phyloP scores from a whole-genome alignment of 148 eudicot genomes.

The Rhododendron williamsianum region DNA sequence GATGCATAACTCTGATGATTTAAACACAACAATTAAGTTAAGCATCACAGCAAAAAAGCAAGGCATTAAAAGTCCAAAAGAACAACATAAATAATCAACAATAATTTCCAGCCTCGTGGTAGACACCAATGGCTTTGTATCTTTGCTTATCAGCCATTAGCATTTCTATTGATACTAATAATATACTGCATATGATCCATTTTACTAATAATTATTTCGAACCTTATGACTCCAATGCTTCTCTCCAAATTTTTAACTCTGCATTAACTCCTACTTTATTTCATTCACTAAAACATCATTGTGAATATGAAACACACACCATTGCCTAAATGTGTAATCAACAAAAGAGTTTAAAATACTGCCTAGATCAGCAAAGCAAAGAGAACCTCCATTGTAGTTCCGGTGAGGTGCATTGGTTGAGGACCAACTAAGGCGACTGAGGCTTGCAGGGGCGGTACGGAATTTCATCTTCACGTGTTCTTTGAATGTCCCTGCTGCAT shows the following conservation, averaged over 20 bases:
- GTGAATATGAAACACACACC: not conserved
- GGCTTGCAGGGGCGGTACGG: not conserved
- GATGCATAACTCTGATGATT: constrained; percentile 79
- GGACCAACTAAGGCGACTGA: not conserved
- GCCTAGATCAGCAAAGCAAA: not conserved
- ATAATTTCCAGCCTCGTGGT: not conserved
- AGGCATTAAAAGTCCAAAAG: not conserved
- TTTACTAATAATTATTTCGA: not conserved
- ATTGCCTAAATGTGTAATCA: not conserved
- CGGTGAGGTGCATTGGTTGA: not conserved
- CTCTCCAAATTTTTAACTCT: not conserved
- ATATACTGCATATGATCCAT: not conserved
- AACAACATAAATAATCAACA: not conserved
- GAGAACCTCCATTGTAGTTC: not conserved
- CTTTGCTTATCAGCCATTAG: not conserved
- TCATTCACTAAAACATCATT: not conserved
- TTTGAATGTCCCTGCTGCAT: not conserved
- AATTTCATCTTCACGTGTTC: not conserved
- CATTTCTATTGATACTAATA: not conserved
- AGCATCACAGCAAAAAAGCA: not conserved
- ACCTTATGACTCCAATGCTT: not conserved
- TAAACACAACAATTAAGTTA: constrained; percentile 13
- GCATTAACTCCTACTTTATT: not conserved
- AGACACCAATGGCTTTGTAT: not conserved
- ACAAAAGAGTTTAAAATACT: not conserved